Evolutionary conservation across 2,329 filamentous ascomycete species (phyloP).

Genomic region (Tolypocladium endophyticum): DNA sequence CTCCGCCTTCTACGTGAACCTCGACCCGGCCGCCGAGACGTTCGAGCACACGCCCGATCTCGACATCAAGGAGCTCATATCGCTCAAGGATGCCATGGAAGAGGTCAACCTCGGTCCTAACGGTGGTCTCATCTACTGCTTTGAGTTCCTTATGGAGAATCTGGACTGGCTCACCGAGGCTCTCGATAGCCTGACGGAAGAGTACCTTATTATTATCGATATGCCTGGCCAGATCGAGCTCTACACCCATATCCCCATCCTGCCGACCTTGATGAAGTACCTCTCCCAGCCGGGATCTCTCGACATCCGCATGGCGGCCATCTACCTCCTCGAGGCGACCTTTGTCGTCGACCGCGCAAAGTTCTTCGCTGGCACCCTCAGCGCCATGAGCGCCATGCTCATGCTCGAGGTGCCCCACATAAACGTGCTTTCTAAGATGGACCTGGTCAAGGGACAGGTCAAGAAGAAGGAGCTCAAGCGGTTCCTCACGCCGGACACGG

Average conservation of each 20-base stretch:
- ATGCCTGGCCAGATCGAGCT: slow-evolving; percentile 99
- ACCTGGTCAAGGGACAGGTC: slow-evolving; percentile 83
- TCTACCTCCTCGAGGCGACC: slow-evolving; percentile 89
- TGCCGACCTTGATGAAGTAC: slow-evolving; percentile 74
- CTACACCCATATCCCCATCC: slow-evolving; percentile 90
- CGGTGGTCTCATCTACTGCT: slow-evolving; percentile 89
- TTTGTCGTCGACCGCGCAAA: slow-evolving; percentile 94
- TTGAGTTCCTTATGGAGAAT: slow-evolving; percentile 91
- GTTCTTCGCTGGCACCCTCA: slow-evolving; percentile 92
- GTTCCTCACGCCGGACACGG: slow-evolving; percentile 79
- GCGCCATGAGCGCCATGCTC: slow-evolving; percentile 97
- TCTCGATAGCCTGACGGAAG: slow-evolving; percentile 77
- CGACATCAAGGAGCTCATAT: slow-evolving; percentile 92
- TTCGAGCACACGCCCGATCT: slow-evolving; percentile 89
- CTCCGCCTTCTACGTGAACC: slow-evolving; percentile 96
- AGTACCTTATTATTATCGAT: slow-evolving; percentile 95
- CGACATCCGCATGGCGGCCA: slow-evolving; percentile 84
- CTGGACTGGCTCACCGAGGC: slow-evolving; percentile 83
- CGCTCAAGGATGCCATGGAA: slow-evolving; percentile 92
- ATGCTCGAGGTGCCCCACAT: slow-evolving; percentile 96
- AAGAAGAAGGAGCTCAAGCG: slow-evolving; percentile 80
- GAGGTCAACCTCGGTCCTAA: slow-evolving; percentile 86
- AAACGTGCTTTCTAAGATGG: slow-evolving; percentile 97
- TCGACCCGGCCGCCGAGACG: slow-evolving; percentile 88
- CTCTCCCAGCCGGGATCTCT: slow-evolving; percentile 69